Conservation (phyloP, 805 yeast genomes). For the Saturnispora ahearnii region DNA sequence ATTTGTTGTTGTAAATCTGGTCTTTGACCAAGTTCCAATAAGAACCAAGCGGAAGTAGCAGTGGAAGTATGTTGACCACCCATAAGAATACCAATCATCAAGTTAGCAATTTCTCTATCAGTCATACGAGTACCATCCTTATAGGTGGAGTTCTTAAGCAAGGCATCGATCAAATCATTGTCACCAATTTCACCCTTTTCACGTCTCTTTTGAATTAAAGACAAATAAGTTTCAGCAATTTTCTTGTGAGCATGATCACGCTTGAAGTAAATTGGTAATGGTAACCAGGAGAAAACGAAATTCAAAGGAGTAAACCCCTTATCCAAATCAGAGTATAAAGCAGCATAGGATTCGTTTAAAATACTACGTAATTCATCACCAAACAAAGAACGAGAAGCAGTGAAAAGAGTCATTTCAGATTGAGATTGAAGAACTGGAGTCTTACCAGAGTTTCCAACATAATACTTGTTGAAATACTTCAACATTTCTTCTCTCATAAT, state of each 20-base stretch:
- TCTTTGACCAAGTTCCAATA: slow-evolving; percentile 81
- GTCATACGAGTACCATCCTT: slow-evolving; percentile 93
- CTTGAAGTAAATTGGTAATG: slow-evolving; percentile 62
- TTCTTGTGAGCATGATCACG: slow-evolving; percentile 84
- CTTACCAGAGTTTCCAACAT: slow-evolving; percentile 38
- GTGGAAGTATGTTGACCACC: slow-evolving; percentile 99
- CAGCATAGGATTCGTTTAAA: slow-evolving; percentile 77
- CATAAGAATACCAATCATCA: slow-evolving; percentile 92
- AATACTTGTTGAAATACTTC: slow-evolving; percentile 49
- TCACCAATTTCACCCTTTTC: slow-evolving; percentile 59
- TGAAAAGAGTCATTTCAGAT: slow-evolving; percentile 92
- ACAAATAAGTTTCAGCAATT: slow-evolving; percentile 74
- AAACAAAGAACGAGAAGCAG: slow-evolving; percentile 84
- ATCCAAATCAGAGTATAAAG: slow-evolving; percentile 82
- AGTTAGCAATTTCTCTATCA: slow-evolving; percentile 88
- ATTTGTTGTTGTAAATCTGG: slow-evolving; percentile 81
- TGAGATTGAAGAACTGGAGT: slow-evolving; percentile 72
- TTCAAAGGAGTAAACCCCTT: slow-evolving; percentile 95
- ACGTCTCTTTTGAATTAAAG: slow-evolving; percentile 69
- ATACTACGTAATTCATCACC: slow-evolving; percentile 87
- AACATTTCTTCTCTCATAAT: slow-evolving; percentile 70
- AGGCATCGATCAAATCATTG: slow-evolving; percentile 80
- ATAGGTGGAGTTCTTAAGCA: slow-evolving; percentile 74
- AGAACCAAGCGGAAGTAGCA: slow-evolving; percentile 90
- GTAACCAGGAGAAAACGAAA: slow-evolving; percentile 91